These are phyloP conservation scores for Baorangia bicolor DNA, from an alignment of 768 basidiomycete species.

Conservation along the genomic window DNA sequence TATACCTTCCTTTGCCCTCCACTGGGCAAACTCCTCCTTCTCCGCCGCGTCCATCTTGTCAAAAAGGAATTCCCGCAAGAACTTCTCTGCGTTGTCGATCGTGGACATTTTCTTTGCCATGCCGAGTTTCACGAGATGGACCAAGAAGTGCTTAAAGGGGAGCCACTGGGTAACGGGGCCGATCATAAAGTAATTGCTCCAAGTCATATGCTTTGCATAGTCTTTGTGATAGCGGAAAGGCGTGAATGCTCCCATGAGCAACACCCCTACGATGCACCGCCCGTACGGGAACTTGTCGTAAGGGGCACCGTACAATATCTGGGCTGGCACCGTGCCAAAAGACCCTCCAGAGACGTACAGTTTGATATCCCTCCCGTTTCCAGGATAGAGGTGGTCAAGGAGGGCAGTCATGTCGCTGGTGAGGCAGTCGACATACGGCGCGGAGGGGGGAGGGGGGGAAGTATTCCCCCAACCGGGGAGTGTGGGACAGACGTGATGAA, in stretches of 20 bases:
- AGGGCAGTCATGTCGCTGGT: slow-evolving; percentile 45
- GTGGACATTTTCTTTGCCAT: slow-evolving; percentile 39
- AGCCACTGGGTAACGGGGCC: slow-evolving; percentile 45
- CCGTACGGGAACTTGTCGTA: slow-evolving; percentile 53
- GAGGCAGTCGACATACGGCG: slow-evolving; percentile 42
- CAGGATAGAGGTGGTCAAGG: slow-evolving; percentile 50
- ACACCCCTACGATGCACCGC: slow-evolving; percentile 43
- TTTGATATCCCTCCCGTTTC: slow-evolving; percentile 35
- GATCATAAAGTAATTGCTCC: slow-evolving; percentile 44
- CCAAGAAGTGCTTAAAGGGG: slow-evolving; percentile 38
- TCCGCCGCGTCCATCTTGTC: slow-evolving; percentile 40
- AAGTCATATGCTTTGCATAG: slow-evolving; percentile 46
- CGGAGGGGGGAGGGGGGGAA: slow-evolving; percentile 37
- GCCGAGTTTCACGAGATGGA: slow-evolving; percentile 31
- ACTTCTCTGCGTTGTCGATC: slow-evolving; percentile 40
- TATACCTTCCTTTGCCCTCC: slow-evolving; percentile 41
- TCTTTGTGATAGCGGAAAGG: slow-evolving; percentile 47
- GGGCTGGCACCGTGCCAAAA: slow-evolving; percentile 53
- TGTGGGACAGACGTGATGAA: slow-evolving; percentile 51
- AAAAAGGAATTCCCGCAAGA: slow-evolving; percentile 40
- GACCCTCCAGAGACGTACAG: slow-evolving; percentile 55
- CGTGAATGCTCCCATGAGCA: slow-evolving; percentile 47
- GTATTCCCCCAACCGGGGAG: slow-evolving; percentile 61
- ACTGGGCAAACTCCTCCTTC: slow-evolving; percentile 35
- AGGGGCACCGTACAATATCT: slow-evolving; percentile 54